Base-by-base conservation (phyloP, 2,329 filamentous ascomycete species). In the Fusarium nygamai region DNA sequence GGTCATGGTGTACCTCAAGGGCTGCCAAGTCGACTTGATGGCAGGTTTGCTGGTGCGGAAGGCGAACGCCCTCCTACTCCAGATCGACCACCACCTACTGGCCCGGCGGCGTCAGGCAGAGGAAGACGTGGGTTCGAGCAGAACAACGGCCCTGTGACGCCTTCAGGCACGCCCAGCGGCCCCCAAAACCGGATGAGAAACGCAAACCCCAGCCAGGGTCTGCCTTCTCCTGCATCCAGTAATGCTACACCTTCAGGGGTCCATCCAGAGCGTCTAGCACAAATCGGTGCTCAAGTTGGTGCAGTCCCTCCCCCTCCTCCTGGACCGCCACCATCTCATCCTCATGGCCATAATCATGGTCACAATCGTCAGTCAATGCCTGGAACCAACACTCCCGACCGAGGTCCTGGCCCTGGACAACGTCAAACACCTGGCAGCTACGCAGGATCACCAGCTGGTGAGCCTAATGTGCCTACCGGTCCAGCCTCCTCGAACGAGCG, bases 1-100 rank as follows among this genome's bases (percentile, higher is more conserved):
- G 80, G 82, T 31, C 76, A 81, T 73, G 78, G 80, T 56, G 67
- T 78, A 38, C 69, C 79, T 68, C 84, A 83, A 47, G 82, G 81
- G 14, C 79, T 83, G 9, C 82, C 85, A 51, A 73, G 77, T 50
- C 82, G 86, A 64, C 78, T 82, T 14, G 87, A 89, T 47, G 80
- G 80, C 58, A 82, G 87, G 38, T 86, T 85, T 67, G 75, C 80
- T 13, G 79, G 71, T 14, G 80, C 79, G 24, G 87, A 88, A 29
- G 75, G 82, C 19, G 82, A 83, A 29, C 82, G 85, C 36, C 82
- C 82, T 16, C 80, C 83, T 9, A 86, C 86, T 8, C 86, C 86
- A 7, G 88, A 89, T n/a, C 82, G 86, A 27, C 83, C 85, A 47
- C 86, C 86, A 27, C 88, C 87, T 27, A 88, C 87, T 8, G 88